These are phyloP conservation scores for Lithohypha guttulata DNA, from an alignment of 2,329 filamentous ascomycete genomes.

Conservation along the genomic window DNA sequence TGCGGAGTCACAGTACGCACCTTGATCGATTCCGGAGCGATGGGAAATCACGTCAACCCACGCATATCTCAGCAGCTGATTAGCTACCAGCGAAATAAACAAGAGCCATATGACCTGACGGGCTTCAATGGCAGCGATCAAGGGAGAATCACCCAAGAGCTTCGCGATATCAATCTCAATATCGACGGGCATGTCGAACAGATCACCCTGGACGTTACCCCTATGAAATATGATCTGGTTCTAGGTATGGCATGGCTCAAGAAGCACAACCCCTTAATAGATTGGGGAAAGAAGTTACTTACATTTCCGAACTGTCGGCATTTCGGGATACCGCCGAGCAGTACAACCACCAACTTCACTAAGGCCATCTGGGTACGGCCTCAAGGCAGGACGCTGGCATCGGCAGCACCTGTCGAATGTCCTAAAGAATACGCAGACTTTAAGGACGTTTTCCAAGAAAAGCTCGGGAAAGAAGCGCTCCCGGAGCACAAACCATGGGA, in stretches of 20 bases:
- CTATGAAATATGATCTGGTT: not conserved
- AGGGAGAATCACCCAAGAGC: not conserved
- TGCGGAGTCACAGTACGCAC: not conserved
- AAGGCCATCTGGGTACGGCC: not conserved
- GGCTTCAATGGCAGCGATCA: not conserved
- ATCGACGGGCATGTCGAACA: not conserved
- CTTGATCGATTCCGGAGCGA: not conserved
- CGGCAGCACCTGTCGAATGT: not conserved
- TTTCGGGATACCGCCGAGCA: not conserved
- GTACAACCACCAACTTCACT: too few relatives aligned
- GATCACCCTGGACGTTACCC: not conserved
- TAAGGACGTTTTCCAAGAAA: not conserved
- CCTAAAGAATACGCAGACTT: not conserved
- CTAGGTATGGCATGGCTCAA: not conserved
- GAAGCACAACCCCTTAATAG: not conserved
- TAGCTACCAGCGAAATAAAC: not conserved
- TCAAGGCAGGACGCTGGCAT: not conserved
- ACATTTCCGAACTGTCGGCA: not conserved
- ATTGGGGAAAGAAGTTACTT: not conserved
- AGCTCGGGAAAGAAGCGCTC: not conserved
- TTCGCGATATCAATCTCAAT: not conserved
- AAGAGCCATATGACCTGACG: not conserved
- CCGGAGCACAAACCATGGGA: not conserved
- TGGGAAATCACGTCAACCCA: not conserved
- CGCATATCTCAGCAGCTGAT: not conserved